Base-by-base conservation (phyloP, 257 asterid species). In the Eustoma russellianum region DNA sequence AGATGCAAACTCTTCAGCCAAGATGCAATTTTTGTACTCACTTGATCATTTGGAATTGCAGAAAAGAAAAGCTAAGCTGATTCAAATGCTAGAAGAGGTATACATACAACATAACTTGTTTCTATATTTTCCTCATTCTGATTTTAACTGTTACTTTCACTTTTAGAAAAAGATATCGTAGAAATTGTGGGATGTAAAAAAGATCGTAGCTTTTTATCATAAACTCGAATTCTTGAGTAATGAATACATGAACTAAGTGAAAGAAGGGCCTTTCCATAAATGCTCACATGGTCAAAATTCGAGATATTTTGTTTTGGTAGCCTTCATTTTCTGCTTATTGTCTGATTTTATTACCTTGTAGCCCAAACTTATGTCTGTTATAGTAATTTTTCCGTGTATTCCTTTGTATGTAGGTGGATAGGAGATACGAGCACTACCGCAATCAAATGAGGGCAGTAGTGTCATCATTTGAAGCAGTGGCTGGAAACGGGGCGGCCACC, bases 31-130 rank as follows among this genome's bases (percentile, higher is more conserved):
- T n/a, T 78, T 84, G 38, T 58, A 60, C 68, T 75, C 95, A 2
- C 82, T 79, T 55, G 90, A 89, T 75, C 71, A 74, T 17, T 41
- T 89, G 50, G 95, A 85, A 28, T 53, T 88, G 74, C 95, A 88
- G 68, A 71, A 77, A 65, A 74, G 94, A 50, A 85, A 82, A 74
- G 38, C 78, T 47, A 85, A 78, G 73, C 70, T 88, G 48, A 76
- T 88, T 30, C 97, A 82, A 45, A 82, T 88, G 90, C 77, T 88
- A 3, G 91, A 84, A 61, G 93, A 85, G 91, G 97, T 85, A 57
- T 8, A 7, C 12, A 7, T 38, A 38, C 43, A 38, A 38, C 30
- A 38, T 11, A 38, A 3, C 43, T 38, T 38, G 43, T 38, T 7
- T 1, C 12, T 7, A 38, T 38, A 7, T 7, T 38, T 38, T 11